Evolutionary conservation across 2,329 filamentous ascomycete genomes (phyloP), one percentile per base, ranked within the genome.

Genomic region (Coniochaeta sp.): DNA sequence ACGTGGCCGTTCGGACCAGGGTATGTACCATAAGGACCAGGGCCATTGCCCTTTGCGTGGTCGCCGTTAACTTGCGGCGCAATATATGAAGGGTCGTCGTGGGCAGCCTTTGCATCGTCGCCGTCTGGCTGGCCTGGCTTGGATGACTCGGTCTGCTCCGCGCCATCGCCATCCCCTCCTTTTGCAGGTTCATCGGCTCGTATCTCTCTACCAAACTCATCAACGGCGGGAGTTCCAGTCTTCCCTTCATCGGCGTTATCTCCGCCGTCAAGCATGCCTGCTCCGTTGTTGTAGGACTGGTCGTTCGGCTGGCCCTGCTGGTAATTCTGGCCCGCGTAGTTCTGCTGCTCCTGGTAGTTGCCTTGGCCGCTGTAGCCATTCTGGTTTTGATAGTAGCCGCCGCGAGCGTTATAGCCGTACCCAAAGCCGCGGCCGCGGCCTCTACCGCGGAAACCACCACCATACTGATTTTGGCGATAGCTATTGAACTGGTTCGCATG

Each of bases 401-500:
- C 85, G 68, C 85, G 84, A 61, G 83, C 74, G 64, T 79, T 79
- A 66, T 77, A 77, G 64, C 74, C 76, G 68, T 80, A 82, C 66
- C 86, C 85, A 65, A 87, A 83, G 65, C 87, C 86, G 65, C 84
- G 81, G 66, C 86, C 85, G 65, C 87, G 84, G 66, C 87, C 86
- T 65, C 84, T 81, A 66, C 87, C 84, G 70, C 81, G 78, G 73
- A 81, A 85, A 64, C 87, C 47, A 47, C 43, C 47, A 16, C 47
- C 88, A 76, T 85, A 86, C 76, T 86, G 85, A 79, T 85, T 77
- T 70, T 79, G 80, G 71, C 81, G 87, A 79, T 89, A 91, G 79
- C 91, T 89, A 87, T 90, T 90, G 84, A 85, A 87, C 76, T 88
- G 76, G 77, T 85, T 85, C 76, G 89, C 79, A 76, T 87, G 85